Evolutionary conservation across 306 rosid species (phyloP), one percentile per base, ranked within the genome.

Genomic region (Acacia melanoxylon): DNA sequence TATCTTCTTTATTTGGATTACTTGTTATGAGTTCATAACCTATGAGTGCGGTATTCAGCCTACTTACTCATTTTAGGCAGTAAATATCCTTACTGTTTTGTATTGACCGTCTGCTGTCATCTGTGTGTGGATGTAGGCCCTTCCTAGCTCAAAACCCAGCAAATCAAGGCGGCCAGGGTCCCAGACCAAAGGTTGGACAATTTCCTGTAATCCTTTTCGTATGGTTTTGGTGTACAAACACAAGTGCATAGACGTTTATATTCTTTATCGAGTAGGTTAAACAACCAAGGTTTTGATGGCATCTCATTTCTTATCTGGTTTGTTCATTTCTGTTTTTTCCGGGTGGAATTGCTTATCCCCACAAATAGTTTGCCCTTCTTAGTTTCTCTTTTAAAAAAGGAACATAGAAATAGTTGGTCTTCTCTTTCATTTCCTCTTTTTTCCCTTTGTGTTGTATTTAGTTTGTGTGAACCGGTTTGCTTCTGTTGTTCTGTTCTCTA

Each of bases 131-230:
- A 4, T 71, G 20, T 58, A 82, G 89, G 86, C 81, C 25, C 66
- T 75, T 79, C 75, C 88, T 51, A 12, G 59, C 81, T 74, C 62
- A 70, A 88, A 85, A 79, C 27, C 54, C 56, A 17, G 68, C 24
- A 48, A 52, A 81, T 68, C 77, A 33, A 84, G 74, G 75, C 46
- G 74, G 58, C 68, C 69, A 62, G 78, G 78, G n/a, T 49, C 81
- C 66, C 72, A 79, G 78, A 82, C 83, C 68, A 82, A 86, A 79
- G 89, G 91, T 86, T 74, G 63, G 91, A 15, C 44, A 46, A 31
- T 44, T 79, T 66, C 51, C 22, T 68, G 16, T 51, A 33, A 24
- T 66, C 13, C 1, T 25, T 51, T 66, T 81, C 54, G 15, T 51
- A 45, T 72, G 54, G 54, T 79, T 75, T 65, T 63, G 15, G 61